phyloP scores from a whole-genome alignment of 2,329 filamentous ascomycete species.

The Arthroderma sp. region DNA sequence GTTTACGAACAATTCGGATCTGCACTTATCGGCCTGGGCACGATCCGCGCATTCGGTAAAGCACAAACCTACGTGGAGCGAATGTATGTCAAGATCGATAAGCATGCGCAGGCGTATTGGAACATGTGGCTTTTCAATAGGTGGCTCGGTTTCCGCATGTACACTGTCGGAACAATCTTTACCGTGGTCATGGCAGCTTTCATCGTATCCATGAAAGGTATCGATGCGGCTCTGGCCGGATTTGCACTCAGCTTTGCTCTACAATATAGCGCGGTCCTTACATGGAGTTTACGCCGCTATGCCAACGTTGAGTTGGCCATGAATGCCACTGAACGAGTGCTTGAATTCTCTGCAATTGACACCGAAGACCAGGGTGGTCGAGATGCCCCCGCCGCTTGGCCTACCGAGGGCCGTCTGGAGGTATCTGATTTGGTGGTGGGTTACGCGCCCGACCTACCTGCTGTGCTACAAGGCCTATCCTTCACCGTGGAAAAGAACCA shows the following conservation, averaged over 20 bases:
- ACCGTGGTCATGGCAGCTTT: slow-evolving; percentile 51
- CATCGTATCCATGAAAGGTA: slow-evolving; percentile 47
- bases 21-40: slow-evolving; percentile 57
- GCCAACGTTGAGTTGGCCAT: slow-evolving; percentile 62
- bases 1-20: slow-evolving; percentile 70
- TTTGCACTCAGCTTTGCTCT: slow-evolving; percentile 64
- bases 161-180: slow-evolving; percentile 55
- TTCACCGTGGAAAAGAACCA: slow-evolving; percentile 56
- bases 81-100: slow-evolving; percentile 59
- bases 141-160: slow-evolving; percentile 65
- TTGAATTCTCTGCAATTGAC: slow-evolving; percentile 58
- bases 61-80: slow-evolving; percentile 50
- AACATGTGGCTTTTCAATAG: slow-evolving; percentile 61
- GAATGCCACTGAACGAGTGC: slow-evolving; percentile 63
- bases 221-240: slow-evolving; percentile 58
- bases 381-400: slow-evolving; percentile 59
- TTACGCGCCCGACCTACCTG: slow-evolving; percentile 58
- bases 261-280: slow-evolving; percentile 51
- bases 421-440: slow-evolving; percentile 58
- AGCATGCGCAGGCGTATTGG: slow-evolving; percentile 52
- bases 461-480: slow-evolving; percentile 55
- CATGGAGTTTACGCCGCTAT: slow-evolving; percentile 55
- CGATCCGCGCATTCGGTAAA: slow-evolving; percentile 65
- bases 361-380: slow-evolving; percentile 53
- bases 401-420: slow-evolving; percentile 57